Evolutionary conservation across 768 basidiomycete species (phyloP).

Genomic region (Leucocoprinus sp.): DNA sequence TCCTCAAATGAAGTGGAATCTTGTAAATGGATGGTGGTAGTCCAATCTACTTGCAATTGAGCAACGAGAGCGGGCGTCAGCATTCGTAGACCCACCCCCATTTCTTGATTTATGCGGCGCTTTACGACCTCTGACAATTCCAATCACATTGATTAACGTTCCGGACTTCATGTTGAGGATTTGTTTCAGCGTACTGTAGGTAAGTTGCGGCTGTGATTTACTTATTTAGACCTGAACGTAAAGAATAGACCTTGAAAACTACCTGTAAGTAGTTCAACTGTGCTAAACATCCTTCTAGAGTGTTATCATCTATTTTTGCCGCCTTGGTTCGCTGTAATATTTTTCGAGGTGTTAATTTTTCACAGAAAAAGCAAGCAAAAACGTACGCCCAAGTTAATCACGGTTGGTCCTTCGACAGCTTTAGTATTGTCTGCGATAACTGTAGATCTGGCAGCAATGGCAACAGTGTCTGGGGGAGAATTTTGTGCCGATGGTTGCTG

Average conservation of each 20-base stretch:
- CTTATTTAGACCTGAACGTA: not conserved
- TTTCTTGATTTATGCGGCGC: not conserved
- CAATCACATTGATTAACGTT: not conserved
- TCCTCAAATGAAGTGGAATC: slow-evolving; percentile 1
- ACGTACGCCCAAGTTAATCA: not conserved
- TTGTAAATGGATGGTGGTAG: not conserved
- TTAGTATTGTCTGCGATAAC: not conserved
- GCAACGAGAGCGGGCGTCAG: not conserved
- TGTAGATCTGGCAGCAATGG: not conserved
- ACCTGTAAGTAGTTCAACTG: not conserved
- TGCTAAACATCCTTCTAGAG: slow-evolving; percentile 5
- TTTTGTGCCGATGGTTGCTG: not conserved
- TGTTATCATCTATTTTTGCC: not conserved
- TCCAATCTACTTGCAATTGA: not conserved
- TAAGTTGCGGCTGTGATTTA: not conserved
- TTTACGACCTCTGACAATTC: not conserved
- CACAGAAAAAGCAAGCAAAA: not conserved
- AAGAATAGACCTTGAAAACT: not conserved
- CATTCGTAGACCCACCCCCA: not conserved
- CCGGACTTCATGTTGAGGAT: not conserved
- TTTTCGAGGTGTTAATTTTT: not conserved
- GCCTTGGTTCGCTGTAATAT: not conserved
- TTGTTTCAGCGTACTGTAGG: not conserved
- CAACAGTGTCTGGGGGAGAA: not conserved
- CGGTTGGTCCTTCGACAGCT: too few species aligned